phyloP scores from a whole-genome alignment of 345 rosid genomes.

The Hevea brasiliensis region DNA sequence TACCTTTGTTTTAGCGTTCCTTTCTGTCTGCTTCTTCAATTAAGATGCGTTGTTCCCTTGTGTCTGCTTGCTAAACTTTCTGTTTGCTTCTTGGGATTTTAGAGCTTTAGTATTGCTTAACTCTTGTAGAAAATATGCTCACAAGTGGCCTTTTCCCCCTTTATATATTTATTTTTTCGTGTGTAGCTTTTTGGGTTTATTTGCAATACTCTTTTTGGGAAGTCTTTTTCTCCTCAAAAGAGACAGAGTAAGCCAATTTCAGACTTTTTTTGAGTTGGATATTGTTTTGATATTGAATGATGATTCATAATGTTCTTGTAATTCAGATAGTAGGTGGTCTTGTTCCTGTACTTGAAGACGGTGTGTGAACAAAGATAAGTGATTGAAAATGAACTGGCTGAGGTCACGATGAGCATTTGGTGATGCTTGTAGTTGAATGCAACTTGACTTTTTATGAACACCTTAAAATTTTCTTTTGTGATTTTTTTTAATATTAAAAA shows the following conservation, averaged over 20 bases:
- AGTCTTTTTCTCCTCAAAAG: neutral
- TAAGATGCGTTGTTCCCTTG: neutral
- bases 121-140: neutral
- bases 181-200: neutral
- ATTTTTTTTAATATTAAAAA: neutral
- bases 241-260: neutral
- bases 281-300: neutral
- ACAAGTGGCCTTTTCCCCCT: neutral
- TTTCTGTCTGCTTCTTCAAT: no score
- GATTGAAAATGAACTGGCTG: neutral
- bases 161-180: neutral
- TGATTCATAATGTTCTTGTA: neutral
- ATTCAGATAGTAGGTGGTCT: neutral
- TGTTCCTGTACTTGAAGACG: neutral
- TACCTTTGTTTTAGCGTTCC: no score
- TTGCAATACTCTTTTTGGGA: neutral
- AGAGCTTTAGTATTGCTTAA: neutral
- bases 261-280: neutral
- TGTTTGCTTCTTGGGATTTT: constrained; percentile 1
- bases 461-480: neutral
- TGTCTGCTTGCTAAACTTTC: neutral
- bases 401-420: neutral
- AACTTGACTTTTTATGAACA: neutral
- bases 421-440: neutral
- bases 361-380: neutral